phyloP scores from a whole-genome alignment of 192 early-diverging fungal species.

The Entrophospora sp. region DNA sequence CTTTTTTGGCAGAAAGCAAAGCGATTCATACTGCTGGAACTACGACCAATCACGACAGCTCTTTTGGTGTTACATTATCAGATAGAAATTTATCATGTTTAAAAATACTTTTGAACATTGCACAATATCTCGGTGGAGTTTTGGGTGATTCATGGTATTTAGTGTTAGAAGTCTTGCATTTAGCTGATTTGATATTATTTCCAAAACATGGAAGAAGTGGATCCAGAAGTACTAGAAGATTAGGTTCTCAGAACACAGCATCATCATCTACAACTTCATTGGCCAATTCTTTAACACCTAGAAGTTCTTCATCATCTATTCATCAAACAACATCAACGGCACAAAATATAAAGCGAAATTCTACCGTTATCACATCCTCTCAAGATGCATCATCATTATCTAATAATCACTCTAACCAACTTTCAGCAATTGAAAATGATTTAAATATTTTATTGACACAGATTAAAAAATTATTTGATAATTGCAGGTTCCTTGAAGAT shows the following conservation, averaged over 20 bases:
- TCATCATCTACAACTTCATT: slow-evolving; percentile 19
- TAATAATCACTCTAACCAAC: slow-evolving; percentile 15
- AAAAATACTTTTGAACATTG: slow-evolving; percentile 59
- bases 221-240: slow-evolving; percentile 31
- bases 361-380: no score
- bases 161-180: slow-evolving; percentile 80
- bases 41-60: neutral
- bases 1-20: slow-evolving; percentile 20
- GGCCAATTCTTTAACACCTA: neutral
- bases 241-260: slow-evolving; percentile 18
- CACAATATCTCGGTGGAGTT: slow-evolving; percentile 61
- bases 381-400: neutral
- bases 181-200: slow-evolving; percentile 69
- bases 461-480: slow-evolving; percentile 65
- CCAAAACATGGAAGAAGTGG: slow-evolving; percentile 28
- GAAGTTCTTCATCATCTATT: slow-evolving; percentile 4
- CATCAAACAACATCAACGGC: slow-evolving; percentile 19
- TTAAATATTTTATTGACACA: slow-evolving; percentile 38
- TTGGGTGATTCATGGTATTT: slow-evolving; percentile 81
- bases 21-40: slow-evolving; percentile 4
- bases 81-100: slow-evolving; percentile 75
- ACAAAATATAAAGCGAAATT: slow-evolving; percentile 1
- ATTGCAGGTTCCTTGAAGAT: slow-evolving; percentile 46
- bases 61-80: slow-evolving; percentile 40
- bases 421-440: slow-evolving; percentile 37